Evolutionary conservation across 768 basidiomycete species (phyloP).

Genomic region (Leccinum incarnatum): DNA sequence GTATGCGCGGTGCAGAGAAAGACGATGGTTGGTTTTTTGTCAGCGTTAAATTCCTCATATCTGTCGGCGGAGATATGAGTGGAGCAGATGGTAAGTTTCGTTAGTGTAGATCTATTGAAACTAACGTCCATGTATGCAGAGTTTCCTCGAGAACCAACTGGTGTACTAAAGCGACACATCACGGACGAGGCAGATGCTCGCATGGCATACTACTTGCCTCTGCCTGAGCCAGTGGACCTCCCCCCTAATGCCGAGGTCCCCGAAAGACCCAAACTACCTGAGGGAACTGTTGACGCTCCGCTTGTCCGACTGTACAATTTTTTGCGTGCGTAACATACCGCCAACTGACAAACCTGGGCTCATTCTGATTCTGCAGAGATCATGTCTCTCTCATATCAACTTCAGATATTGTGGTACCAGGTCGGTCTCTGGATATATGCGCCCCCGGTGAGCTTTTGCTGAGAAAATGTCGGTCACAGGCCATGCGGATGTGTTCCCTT

Average conservation of each 20-base stretch:
- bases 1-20: conserved; percentile 64
- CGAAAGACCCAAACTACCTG: conserved; percentile 48
- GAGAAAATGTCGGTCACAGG: conserved; percentile 35
- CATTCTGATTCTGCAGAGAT: conserved; percentile 52
- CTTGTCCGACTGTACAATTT: conserved; percentile 86
- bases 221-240: conserved; percentile 40
- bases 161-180: conserved; percentile 62
- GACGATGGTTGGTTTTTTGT: conserved; percentile 87
- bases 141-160: conserved; percentile 67
- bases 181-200: conserved; percentile 71
- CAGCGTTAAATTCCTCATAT: conserved; percentile 70
- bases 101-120: neutral
- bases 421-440: conserved; percentile 24
- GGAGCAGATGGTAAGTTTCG: conserved; percentile 57
- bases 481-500: conserved; percentile 71
- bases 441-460: neutral
- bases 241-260: conserved; percentile 42
- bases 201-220: conserved; percentile 59
- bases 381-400: conserved; percentile 89
- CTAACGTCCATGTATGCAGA: conserved; percentile 39
- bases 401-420: conserved; percentile 86
- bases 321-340: conserved; percentile 58
- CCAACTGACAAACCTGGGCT: neutral
- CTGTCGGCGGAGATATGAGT: conserved; percentile 69
- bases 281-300: conserved; percentile 72